Conservation (phyloP, 306 rosid genomes). For the Glycyrrhiza uralensis region DNA sequence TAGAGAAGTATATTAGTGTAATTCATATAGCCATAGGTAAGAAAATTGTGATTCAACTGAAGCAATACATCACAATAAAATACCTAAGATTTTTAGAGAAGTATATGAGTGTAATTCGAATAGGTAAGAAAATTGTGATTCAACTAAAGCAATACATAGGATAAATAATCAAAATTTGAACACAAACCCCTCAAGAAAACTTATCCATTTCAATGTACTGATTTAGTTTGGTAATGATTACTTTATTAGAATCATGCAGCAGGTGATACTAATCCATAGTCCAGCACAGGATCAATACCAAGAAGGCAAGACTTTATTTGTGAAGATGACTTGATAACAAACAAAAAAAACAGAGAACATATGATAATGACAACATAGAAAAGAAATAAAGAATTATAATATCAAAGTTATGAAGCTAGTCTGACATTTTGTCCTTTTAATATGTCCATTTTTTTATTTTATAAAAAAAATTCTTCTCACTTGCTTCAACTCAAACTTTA, state of each 20-base stretch:
- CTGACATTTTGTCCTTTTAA: background rate
- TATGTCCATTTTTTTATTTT: background rate
- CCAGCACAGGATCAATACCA: constrained; percentile 2
- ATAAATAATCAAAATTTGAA: background rate
- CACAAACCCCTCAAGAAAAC: constrained; percentile 2
- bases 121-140: constrained; percentile 21
- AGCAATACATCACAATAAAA: constrained; percentile 65
- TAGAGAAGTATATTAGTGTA: constrained; percentile 41
- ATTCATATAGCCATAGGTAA: constrained; percentile 6
- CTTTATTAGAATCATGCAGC: constrained; percentile 18
- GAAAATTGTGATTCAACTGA: constrained; percentile 24
- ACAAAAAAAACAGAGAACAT: background rate
- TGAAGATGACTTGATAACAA: background rate
- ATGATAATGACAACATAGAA: background rate
- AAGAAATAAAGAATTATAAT: background rate
- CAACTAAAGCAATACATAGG: constrained; percentile 15
- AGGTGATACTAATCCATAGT: background rate
- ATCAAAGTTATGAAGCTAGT: background rate
- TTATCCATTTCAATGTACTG: background rate
- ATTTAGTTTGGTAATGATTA: background rate
- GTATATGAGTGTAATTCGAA: constrained; percentile 29
- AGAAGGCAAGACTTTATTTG: background rate
- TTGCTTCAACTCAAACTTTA: background rate
- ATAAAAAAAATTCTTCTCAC: background rate
- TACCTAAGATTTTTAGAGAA: constrained; percentile 72